phyloP scores from a whole-genome alignment of 2,329 filamentous ascomycete species.

The Thermoascus crustaceus region DNA sequence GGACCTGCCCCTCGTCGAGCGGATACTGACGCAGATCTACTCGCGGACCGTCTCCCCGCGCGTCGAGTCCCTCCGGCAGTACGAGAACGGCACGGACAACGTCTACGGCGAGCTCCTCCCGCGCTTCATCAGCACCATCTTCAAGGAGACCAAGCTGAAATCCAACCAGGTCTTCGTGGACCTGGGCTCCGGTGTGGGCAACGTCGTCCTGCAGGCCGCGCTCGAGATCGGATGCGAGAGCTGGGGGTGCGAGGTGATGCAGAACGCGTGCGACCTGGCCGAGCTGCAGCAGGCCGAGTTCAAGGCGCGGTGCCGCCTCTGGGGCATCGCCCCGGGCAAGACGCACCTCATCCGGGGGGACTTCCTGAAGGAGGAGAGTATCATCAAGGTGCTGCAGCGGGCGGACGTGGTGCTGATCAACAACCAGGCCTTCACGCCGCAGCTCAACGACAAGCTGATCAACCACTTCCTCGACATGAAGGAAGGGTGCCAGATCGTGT shows the following conservation, averaged over 20 bases:
- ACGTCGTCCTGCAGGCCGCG: constrained; percentile 88
- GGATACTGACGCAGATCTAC: constrained; percentile 82
- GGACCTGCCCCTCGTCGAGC: constrained; percentile 63
- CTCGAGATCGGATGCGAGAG: constrained; percentile 89
- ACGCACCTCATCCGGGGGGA: constrained; percentile 77
- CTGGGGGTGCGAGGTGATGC: constrained; percentile 96
- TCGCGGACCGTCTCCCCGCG: constrained; percentile 84
- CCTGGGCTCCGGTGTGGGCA: constrained; percentile 89
- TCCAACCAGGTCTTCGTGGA: constrained; percentile 87
- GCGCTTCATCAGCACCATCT: constrained; percentile 73
- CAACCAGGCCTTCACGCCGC: constrained; percentile 89
- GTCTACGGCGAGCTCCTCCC: constrained; percentile 90
- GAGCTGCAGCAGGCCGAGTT: constrained; percentile 77
- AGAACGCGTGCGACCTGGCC: constrained; percentile 76
- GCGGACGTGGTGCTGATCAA: constrained; percentile 97
- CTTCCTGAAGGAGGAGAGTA: constrained; percentile 65
- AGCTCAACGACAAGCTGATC: constrained; percentile 75
- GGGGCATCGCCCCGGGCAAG: constrained; percentile 73
- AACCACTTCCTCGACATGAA: constrained; percentile 92
- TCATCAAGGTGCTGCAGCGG: constrained; percentile 64
- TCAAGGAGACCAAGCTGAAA: constrained; percentile 68
- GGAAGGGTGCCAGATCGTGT: constrained; percentile 80
- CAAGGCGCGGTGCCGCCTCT: constrained; percentile 71
- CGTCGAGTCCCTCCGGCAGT: constrained; percentile 73
- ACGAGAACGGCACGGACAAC: constrained; percentile 84